phyloP scores from a whole-genome alignment of 2,329 filamentous ascomycete species.

The Cladosporium sphaerospermum region DNA sequence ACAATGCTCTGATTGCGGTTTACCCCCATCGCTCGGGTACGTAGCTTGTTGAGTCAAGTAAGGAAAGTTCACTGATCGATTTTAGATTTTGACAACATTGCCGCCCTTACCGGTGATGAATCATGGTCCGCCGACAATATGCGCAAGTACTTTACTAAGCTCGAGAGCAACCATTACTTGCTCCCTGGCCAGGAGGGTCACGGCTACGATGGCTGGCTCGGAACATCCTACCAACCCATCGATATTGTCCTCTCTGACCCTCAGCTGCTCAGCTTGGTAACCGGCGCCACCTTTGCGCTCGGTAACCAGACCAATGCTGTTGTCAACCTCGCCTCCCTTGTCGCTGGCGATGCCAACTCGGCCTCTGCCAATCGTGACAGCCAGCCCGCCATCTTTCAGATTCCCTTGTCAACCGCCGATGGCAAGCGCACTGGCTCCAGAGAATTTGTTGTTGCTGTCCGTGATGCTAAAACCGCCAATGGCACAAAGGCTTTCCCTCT shows the following conservation, averaged over 20 bases:
- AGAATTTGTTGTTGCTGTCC: conserved; percentile 48
- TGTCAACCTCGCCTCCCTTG: conserved; percentile 23
- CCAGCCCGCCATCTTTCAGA: conserved; percentile 48
- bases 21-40: conserved; percentile 46
- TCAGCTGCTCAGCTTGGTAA: conserved; percentile 48
- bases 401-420: conserved; percentile 49
- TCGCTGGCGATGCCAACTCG: conserved; percentile 36
- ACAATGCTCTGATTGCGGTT: conserved; percentile 56
- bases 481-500: conserved; percentile 51
- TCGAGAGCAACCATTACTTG: conserved; percentile 51
- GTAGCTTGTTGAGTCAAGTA: not conserved
- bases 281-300: conserved; percentile 48
- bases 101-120: conserved; percentile 52
- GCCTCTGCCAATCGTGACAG: conserved; percentile 41
- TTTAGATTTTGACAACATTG: conserved; percentile 54
- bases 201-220: conserved; percentile 53
- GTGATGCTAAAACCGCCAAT: conserved; percentile 44
- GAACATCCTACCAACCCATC: conserved; percentile 46
- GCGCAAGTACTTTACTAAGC: conserved; percentile 48
- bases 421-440: conserved; percentile 39
- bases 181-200: conserved; percentile 41
- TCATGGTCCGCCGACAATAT: conserved; percentile 55
- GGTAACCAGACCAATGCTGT: conserved; percentile 33
- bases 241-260: conserved; percentile 47
- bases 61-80: not conserved